Evolutionary conservation across 148 eudicot species (phyloP), one percentile per base, ranked within the genome.

Genomic region (Vaccinium darrowii): DNA sequence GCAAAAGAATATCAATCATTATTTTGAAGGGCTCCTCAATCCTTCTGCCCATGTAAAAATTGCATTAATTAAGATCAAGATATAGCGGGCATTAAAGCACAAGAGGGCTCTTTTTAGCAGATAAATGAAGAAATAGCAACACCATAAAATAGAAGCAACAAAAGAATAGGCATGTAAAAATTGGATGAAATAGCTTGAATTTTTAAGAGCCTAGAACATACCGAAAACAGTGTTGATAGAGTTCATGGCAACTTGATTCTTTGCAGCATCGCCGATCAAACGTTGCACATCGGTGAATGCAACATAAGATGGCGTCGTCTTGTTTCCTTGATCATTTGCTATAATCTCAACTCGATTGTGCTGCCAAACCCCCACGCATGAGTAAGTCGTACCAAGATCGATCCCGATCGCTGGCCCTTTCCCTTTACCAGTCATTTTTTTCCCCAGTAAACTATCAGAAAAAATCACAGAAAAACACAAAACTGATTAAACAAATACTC

Each of bases 331-430:
- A 74, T 83, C 80, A 39, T 83, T 83, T 16, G 85, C 65, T 5
- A 83, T 83, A 67, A 83, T 83, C 47, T 83, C 85, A 21, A 83
- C 80, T 7, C 23, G 65, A 56, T 75, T 72, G 23, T 83, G 80
- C 54, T 57, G 53, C 85, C 85, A 83, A 9, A 83, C 85, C 2
- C 85, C 85, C 6, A 83, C 85, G 16, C 85, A 83, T 21, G 85
- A 83, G 85, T 83, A 75, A 4, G 85, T 83, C 39, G 85, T 83
- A 14, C 85, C 85, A 12, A 83, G 67, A 39, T 83, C 80, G 4
- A 83, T 83, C 15, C 43, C 43, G 5, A 83, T 83, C 0, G 80
- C 85, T 0, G 25, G 39, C 7, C 80, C 85, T 54, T 75, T 80
- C 2, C 80, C 80, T 57, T 83, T 83, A 33, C 85, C 80, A 8